Base-by-base conservation (phyloP, 176 grass and related monocot species). In the Oryza glumipatula region DNA sequence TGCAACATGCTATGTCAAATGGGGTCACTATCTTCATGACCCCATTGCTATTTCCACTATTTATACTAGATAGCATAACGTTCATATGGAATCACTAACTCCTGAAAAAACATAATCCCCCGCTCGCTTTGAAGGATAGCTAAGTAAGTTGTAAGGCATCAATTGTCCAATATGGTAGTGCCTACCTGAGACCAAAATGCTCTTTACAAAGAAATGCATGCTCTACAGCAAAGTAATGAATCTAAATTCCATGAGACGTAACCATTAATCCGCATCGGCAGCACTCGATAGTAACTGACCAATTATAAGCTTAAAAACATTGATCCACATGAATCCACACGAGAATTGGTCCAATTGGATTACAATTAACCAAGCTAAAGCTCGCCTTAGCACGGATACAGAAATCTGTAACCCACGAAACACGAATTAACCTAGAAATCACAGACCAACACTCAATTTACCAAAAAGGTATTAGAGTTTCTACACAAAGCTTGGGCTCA, bases 101-200 rank as follows among this genome's bases (percentile, higher is more conserved):
- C 52, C 52, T 56, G 1, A 5, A 19, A 19, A 19, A 21, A 0
- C 15, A 56, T 56, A 19, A 56, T 21, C 15, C 15, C 5, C 1
- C 5, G 1, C 15, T 19, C 4, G 52, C 6, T 56, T 56, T 56
- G 5, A 17, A 56, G 52, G 19, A 56, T 56, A 21, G 52, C 4
- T 6, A 56, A 47, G 52, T 6, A 56, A 47, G 52, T 56, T 16
- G 52, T 56, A 56, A 56, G 16, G 52, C 52, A 21, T 19, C 52
- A 82, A 36, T 11, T 26, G 11, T 48, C 17, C 51, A 49, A 77
- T 78, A 82, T 82, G 23, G 17, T 86, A 77, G 32, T 17, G 67
- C 38, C 66, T 77, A 80, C 33, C 17, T 61, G 52, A 6, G 11
- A 23, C 19, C 7, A 68, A 47, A 46, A 56, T 11, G 54, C 38